Conservation (phyloP, 257 asterid genomes). For the Solanum rostratum region DNA sequence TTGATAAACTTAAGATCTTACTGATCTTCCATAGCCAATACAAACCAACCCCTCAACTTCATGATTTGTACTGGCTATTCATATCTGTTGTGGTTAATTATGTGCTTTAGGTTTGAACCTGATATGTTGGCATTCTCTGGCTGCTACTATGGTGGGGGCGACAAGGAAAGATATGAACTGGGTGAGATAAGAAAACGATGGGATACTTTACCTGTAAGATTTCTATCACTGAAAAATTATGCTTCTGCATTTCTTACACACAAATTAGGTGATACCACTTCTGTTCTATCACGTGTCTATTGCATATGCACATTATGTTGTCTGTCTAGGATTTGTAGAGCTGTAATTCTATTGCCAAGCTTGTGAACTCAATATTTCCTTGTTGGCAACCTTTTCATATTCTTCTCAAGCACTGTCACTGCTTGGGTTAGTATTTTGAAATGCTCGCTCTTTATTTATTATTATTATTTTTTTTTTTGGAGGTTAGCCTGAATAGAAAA, state of each 20-base stretch:
- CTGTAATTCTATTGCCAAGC: neutral
- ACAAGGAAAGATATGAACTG: slow-evolving; percentile 31
- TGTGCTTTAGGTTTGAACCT: slow-evolving; percentile 34
- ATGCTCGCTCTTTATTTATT: too few relatives aligned
- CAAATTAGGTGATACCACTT: neutral
- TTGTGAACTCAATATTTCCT: neutral
- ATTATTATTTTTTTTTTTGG: neutral
- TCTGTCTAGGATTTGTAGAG: neutral
- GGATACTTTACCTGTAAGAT: slow-evolving; percentile 43
- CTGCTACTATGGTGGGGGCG: slow-evolving; percentile 50
- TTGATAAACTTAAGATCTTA: neutral
- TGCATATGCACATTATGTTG: neutral
- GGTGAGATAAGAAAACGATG: slow-evolving; percentile 43
- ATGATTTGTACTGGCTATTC: neutral
- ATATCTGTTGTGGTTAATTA: neutral
- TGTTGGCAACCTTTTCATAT: neutral
- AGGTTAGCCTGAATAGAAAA: neutral
- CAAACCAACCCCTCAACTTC: neutral
- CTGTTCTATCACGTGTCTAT: neutral
- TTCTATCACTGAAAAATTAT: neutral
- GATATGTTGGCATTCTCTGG: slow-evolving; percentile 51
- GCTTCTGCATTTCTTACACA: neutral
- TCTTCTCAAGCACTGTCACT: neutral
- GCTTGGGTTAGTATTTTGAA: neutral
- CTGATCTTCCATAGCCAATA: neutral